A percentile compares a stretch with the other conserved stretches of the same genome.
phyloP scores from a whole-genome alignment of 208 protist genomes.

The Leishmania guyanensis region DNA sequence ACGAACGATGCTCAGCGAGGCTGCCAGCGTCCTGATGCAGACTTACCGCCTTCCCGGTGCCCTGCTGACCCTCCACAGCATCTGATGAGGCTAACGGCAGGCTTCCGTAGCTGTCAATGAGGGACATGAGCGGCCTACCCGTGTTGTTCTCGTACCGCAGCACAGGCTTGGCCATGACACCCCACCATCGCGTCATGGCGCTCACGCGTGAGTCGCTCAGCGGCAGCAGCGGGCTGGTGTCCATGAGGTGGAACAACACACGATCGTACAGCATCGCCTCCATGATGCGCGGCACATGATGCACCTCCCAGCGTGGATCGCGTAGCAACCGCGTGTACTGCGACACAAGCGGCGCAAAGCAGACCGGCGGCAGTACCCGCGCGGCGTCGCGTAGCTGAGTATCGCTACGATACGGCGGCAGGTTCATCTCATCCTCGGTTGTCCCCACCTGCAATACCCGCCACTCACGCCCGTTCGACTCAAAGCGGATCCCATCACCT shows the following conservation, averaged over 20 bases:
- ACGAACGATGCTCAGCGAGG: not conserved
- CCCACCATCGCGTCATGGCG: slow-evolving; percentile 70
- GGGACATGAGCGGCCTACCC: slow-evolving; percentile 17
- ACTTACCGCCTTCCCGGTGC: not conserved
- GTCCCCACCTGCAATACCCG: slow-evolving; percentile 27
- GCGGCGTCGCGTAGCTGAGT: slow-evolving; percentile 34
- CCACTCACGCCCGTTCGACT: slow-evolving; percentile 36
- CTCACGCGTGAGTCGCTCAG: slow-evolving; percentile 60
- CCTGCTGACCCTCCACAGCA: not conserved
- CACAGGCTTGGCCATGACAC: slow-evolving; percentile 30
- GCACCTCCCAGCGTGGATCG: slow-evolving; percentile 33
- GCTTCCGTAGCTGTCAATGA: slow-evolving; percentile 12
- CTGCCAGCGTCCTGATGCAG: not conserved
- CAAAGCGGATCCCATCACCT: slow-evolving; percentile 23
- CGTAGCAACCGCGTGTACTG: slow-evolving; percentile 42
- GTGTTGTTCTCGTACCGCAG: slow-evolving; percentile 35
- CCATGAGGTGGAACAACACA: slow-evolving; percentile 63
- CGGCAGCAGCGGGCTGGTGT: slow-evolving; percentile 38
- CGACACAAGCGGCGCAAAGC: slow-evolving; percentile 32
- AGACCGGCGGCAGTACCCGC: slow-evolving; percentile 38
- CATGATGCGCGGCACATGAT: slow-evolving; percentile 50
- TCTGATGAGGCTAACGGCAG: not conserved
- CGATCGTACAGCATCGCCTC: slow-evolving; percentile 62
- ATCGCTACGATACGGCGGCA: slow-evolving; percentile 27
- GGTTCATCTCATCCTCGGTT: slow-evolving; percentile 24